Percentiles rank a stretch among this genome's conserved stretches.
Evolutionary conservation across 441 rosid species (phyloP).

Genomic region (Mallotus japonicus): DNA sequence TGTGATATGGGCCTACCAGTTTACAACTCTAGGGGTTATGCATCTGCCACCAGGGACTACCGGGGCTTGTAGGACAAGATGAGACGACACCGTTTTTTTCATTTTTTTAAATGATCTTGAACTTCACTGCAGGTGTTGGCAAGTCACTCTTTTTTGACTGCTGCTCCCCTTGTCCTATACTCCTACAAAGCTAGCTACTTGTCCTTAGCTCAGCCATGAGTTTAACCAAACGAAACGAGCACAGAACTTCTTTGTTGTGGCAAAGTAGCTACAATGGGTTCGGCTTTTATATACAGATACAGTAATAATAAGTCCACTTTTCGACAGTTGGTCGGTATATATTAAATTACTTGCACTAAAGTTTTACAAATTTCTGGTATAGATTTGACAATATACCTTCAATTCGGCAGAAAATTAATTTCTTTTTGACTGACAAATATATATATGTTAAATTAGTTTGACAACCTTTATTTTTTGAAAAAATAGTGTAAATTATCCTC

Average conservation of each 20-base stretch:
- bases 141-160: neutral
- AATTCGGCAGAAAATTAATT: too few relatives aligned
- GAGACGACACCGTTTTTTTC: constrained; percentile 19
- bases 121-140: neutral
- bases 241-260: neutral
- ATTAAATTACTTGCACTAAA: too few relatives aligned
- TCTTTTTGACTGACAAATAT: too few relatives aligned
- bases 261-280: neutral
- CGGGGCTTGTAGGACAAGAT: neutral
- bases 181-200: neutral
- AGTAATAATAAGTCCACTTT: too few relatives aligned
- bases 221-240: neutral
- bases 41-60: neutral
- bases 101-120: neutral
- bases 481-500: too few relatives aligned
- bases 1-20: neutral
- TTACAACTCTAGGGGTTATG: constrained; percentile 14
- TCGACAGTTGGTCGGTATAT: too few relatives aligned
- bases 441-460: too few relatives aligned
- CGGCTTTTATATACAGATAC: too few relatives aligned
- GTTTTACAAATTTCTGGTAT: too few relatives aligned
- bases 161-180: neutral
- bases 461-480: too few relatives aligned
- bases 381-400: too few relatives aligned
- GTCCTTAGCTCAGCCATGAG: neutral